These are phyloP conservation scores for Tricladium varicosporioides DNA, from an alignment of 2,329 filamentous ascomycete species.

Conservation along the genomic window DNA sequence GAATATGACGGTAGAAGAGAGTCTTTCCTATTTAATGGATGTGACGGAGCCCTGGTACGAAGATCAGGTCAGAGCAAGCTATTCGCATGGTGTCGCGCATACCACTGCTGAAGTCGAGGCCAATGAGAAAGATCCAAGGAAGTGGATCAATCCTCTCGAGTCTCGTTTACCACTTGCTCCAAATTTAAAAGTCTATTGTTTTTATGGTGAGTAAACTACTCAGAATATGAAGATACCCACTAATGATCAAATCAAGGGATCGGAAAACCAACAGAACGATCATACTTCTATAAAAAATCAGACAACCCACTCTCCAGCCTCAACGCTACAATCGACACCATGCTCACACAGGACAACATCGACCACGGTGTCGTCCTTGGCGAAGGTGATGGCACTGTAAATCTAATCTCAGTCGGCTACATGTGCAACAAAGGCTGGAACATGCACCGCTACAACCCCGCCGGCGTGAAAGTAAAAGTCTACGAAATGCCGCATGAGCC, in stretches of 20 bases:
- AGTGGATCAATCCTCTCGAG: slow-evolving; percentile 96
- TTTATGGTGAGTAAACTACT: slow-evolving; percentile 62
- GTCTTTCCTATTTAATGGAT: slow-evolving; percentile 74
- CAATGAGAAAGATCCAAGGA: slow-evolving; percentile 72
- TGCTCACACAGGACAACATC: slow-evolving; percentile 54
- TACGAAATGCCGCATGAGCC: slow-evolving; percentile 98
- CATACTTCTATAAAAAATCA: slow-evolving; percentile 79
- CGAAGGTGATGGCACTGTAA: slow-evolving; percentile 95
- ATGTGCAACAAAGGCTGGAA: slow-evolving; percentile 97
- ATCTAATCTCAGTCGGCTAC: slow-evolving; percentile 86
- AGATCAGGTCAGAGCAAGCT: slow-evolving; percentile 68
- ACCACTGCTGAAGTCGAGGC: slow-evolving; percentile 76
- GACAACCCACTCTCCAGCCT: slow-evolving; percentile 65
- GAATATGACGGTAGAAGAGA: slow-evolving; percentile 80
- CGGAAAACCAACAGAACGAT: slow-evolving; percentile 88
- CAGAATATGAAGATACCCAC: neutral
- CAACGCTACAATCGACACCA: slow-evolving; percentile 73
- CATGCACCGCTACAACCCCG: slow-evolving; percentile 90
- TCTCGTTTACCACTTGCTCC: slow-evolving; percentile 83
- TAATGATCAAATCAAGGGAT: slow-evolving; percentile 47
- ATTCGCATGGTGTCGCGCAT: slow-evolving; percentile 86
- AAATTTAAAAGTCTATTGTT: slow-evolving; percentile 92
- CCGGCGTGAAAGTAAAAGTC: slow-evolving; percentile 74
- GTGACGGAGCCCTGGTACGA: slow-evolving; percentile 85
- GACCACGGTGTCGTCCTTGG: slow-evolving; percentile 95